Evolutionary conservation across 192 early-diverging fungal species (phyloP).

Genomic region (Umbelopsis isabellina): DNA sequence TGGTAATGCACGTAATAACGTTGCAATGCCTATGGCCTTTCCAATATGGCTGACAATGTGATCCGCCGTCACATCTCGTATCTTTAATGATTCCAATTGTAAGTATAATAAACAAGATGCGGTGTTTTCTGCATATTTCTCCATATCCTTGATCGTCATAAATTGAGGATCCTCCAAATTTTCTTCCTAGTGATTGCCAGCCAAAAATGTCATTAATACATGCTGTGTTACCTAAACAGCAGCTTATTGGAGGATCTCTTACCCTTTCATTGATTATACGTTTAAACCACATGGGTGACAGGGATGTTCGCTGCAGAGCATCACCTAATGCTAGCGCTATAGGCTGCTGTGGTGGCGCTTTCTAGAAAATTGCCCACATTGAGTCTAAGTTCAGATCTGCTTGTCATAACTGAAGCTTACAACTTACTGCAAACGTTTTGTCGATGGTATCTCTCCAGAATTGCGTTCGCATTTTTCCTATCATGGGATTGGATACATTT

Average conservation of each 20-base stretch:
- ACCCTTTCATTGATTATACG: conserved; percentile 74
- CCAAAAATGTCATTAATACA: background rate
- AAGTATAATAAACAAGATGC: conserved; percentile 87
- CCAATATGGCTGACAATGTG: conserved; percentile 91
- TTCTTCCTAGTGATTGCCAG: conserved; percentile 46
- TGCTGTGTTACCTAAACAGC: background rate
- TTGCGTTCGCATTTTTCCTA: conserved; percentile 82
- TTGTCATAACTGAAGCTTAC: background rate
- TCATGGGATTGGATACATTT: conserved; percentile 62
- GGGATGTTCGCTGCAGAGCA: conserved; percentile 53
- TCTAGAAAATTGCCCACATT: conserved; percentile 40
- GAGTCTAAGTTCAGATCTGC: background rate
- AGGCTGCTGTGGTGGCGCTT: conserved; percentile 75
- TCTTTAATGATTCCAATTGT: conserved; percentile 83
- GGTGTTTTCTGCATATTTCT: conserved; percentile 89
- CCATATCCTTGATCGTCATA: conserved; percentile 74
- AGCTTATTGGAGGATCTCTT: background rate
- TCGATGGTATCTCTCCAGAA: conserved; percentile 91
- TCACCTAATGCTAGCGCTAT: conserved; percentile 70
- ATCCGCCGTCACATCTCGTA: conserved; percentile 81
- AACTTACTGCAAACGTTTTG: conserved; percentile 58
- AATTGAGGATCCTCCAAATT: conserved; percentile 68
- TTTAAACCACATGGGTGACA: conserved; percentile 82
- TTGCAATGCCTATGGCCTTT: conserved; percentile 83
- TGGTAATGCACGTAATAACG: conserved; percentile 74